These are phyloP conservation scores for Metschnikowia reukaufii DNA, from an alignment of 805 yeast species.

Conservation along the genomic window DNA sequence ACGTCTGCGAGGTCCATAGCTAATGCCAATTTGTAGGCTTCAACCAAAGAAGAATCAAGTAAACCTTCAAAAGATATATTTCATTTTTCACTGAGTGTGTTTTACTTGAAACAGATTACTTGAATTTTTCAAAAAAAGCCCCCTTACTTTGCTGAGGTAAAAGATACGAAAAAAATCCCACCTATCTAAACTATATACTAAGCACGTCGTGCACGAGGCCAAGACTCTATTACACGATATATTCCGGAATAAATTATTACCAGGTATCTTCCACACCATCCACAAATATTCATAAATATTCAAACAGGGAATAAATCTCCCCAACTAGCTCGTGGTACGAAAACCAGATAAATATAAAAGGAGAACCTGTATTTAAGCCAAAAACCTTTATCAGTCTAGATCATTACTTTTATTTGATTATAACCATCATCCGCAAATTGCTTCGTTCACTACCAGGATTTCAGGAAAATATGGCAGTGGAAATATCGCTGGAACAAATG, in stretches of 20 bases:
- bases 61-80: too few relatives aligned
- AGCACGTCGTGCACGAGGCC: constrained; percentile 5
- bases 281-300: not conserved
- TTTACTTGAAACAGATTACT: too few relatives aligned
- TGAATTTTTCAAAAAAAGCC: not conserved
- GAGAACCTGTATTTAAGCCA: not conserved
- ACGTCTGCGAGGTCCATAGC: not conserved
- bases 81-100: too few relatives aligned
- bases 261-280: not conserved
- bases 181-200: not conserved
- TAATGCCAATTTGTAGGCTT: not conserved
- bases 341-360: not conserved
- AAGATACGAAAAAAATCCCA: too few relatives aligned
- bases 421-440: not conserved
- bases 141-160: too few relatives aligned
- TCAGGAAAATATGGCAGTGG: constrained; percentile 15
- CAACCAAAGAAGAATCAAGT: too few relatives aligned
- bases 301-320: too few relatives aligned
- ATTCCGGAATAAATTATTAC: not conserved
- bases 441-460: not conserved
- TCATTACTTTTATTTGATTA: not conserved
- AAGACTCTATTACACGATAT: not conserved
- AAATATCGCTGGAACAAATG: constrained; percentile 17
- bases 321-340: too few relatives aligned
- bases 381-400: not conserved